A percentile compares a stretch with the other conserved stretches of the same genome.
These are phyloP conservation scores for Rhodosporidiobolus sp. DNA, from an alignment of 768 basidiomycete species.

Conservation along the genomic window DNA sequence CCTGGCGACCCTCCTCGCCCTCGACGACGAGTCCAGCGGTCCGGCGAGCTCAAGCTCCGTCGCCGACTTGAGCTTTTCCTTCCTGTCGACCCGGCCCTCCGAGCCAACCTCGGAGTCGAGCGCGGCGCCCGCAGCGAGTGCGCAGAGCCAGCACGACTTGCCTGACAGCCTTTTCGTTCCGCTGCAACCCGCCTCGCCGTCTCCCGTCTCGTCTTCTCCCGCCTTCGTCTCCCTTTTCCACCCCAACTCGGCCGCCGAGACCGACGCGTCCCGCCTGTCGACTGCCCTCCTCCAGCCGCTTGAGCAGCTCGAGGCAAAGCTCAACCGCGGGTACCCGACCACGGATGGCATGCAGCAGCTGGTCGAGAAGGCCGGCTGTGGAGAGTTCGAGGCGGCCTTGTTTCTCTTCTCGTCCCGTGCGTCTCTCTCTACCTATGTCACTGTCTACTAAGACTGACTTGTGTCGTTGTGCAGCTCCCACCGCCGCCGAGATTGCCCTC, in stretches of 20 bases:
- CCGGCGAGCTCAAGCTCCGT: background rate
- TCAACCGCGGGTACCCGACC: conserved; percentile 9
- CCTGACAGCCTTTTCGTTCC: background rate
- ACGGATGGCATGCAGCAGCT: conserved; percentile 1
- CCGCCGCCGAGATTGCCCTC: conserved; percentile 14
- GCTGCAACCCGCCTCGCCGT: background rate
- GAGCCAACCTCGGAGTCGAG: too few species aligned
- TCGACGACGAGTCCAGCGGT: conserved; percentile 4
- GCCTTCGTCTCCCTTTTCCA: conserved; percentile 8
- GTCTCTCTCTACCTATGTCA: background rate
- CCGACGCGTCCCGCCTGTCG: background rate
- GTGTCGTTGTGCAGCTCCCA: conserved; percentile 6
- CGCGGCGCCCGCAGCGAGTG: too few species aligned
- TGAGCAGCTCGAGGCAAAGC: conserved; percentile 28
- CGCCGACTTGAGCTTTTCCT: conserved; percentile 22
- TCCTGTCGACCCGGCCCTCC: conserved; percentile 6
- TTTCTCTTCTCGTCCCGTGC: conserved; percentile 32
- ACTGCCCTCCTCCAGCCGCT: background rate
- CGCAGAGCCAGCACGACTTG: too few species aligned
- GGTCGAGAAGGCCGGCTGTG: conserved; percentile 4
- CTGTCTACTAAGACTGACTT: background rate
- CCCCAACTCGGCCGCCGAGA: background rate
- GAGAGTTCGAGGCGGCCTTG: conserved; percentile 9
- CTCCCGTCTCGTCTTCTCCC: background rate
- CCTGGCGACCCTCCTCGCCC: conserved; percentile 9